A percentile compares a stretch with the other conserved stretches of the same genome.
Conservation (phyloP, 225 moss, liverwort and hornwort species). For the Pseudisothecium myosuroides region DNA sequence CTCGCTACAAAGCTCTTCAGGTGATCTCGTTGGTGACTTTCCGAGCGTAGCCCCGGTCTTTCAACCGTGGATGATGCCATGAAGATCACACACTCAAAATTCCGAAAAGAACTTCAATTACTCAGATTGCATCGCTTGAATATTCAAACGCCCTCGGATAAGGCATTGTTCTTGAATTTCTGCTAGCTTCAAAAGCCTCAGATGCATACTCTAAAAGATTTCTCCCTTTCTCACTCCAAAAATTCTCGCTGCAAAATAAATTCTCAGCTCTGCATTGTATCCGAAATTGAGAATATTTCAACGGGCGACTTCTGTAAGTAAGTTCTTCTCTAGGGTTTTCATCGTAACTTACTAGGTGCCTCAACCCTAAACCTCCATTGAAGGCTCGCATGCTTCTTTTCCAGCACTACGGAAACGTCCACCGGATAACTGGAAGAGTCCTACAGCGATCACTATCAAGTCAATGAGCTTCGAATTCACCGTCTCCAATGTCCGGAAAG, state of each 20-base stretch:
- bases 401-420: neutral
- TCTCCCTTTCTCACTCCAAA: neutral
- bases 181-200: neutral
- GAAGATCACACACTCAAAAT: neutral
- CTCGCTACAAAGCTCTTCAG: conserved; percentile 24
- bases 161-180: neutral
- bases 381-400: neutral
- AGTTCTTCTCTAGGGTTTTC: conserved; percentile 14
- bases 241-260: neutral
- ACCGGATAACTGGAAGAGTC: neutral
- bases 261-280: neutral
- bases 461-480: neutral
- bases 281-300: neutral
- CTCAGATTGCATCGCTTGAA: neutral
- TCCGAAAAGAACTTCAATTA: neutral
- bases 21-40: conserved; percentile 17
- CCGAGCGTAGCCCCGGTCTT: neutral
- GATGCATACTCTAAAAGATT: neutral
- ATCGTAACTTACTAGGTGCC: conserved; percentile 7
- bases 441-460: neutral
- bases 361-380: conserved; percentile 14
- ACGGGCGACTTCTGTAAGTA: neutral
- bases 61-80: conserved; percentile 19
- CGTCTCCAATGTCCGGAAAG: neutral
- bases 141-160: neutral